A percentile compares a stretch with the other conserved stretches of the same genome.
Conservation (phyloP, 2,329 filamentous ascomycete species). For the Aspergillus ochraceoroseus region DNA sequence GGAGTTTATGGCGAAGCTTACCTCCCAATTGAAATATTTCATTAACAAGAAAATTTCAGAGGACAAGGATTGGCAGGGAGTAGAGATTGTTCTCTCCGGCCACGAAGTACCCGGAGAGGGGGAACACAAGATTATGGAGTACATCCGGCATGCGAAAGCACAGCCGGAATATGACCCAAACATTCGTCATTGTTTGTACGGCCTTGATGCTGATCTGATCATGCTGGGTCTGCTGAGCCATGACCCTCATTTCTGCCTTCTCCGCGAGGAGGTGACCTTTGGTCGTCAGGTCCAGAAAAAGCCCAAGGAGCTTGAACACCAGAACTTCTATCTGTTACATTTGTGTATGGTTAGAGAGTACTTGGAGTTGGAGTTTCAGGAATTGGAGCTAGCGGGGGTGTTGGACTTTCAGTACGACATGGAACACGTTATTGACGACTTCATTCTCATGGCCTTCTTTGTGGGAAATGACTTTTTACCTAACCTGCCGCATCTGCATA, state of each 20-base stretch:
- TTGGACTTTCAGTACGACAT: constrained; percentile 81
- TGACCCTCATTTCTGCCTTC: constrained; percentile 94
- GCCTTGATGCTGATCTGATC: constrained; percentile 93
- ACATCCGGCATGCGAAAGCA: constrained; percentile 94
- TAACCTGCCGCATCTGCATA: constrained; percentile 91
- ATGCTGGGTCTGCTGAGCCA: constrained; percentile 97
- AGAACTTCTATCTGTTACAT: constrained; percentile 97
- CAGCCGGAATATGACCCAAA: constrained; percentile 91
- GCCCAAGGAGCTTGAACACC: constrained; percentile 93
- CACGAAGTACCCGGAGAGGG: constrained; percentile 98
- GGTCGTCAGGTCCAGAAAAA: constrained; percentile 81
- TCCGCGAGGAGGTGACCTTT: constrained; percentile 97
- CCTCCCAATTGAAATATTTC: constrained; percentile 92
- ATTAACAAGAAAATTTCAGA: constrained; percentile 98
- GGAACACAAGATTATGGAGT: constrained; percentile 99
- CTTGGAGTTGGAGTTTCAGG: constrained; percentile 92
- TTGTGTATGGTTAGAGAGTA: constrained; percentile 97
- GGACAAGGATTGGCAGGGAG: constrained; percentile 94
- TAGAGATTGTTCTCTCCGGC: constrained; percentile 91
- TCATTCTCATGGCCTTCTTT: constrained; percentile 99
- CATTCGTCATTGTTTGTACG: constrained; percentile 93
- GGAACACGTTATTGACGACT: constrained; percentile 96
- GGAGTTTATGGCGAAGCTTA: constrained; percentile 95
- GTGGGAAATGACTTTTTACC: constrained; percentile 98
- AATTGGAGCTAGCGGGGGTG: constrained; percentile 68